Base-by-base conservation (phyloP, 2,329 filamentous ascomycete genomes). In the Aspergillus candidus region DNA sequence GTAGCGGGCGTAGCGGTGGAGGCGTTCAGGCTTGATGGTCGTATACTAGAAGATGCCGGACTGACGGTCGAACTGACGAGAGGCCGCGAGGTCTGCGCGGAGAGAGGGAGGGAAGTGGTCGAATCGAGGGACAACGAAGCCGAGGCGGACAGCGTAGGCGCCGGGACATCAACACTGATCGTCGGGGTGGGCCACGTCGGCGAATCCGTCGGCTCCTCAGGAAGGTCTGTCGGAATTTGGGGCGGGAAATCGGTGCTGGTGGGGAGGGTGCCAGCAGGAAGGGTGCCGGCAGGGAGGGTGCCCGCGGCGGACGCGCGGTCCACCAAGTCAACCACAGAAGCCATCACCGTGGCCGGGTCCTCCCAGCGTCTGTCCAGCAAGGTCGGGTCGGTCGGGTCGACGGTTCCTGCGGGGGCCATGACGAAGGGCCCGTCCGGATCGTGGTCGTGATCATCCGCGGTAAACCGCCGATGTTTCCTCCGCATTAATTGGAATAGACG, bases 401-500 rank as follows among this genome's bases (percentile, higher is more conserved):
- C 22, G 22, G 22, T 27, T 27, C 22, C 22, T 8, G 22, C 22
- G 22, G 22, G 22, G 22, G 22, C 22, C 22, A 27, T 27, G 22
- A 27, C 22, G 22, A 27, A 8, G 22, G 22, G 22, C 22, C 22
- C 22, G 15, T 32, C 35, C 31, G 41, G 30, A 10, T 32, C 29
- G 14, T 29, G 35, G n/a, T 35, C 33, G 12, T 41, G 15, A 15
- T 32, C 38, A n/a, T 27, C 22, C 22, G 32, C 41, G 11, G 32
- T 34, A 11, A 41, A 41, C 30, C 43, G 22, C 6, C 22, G 41
- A 11, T 44, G 38, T 32, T 34, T 46, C 30, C 36, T 51, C 31
- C 40, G 48, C 48, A 51, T 38, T 35, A 45, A 34, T 33, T 34
- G 48, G 17, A 42, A 46, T 31, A 50, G 50, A 18, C 37, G 34